phyloP scores from a whole-genome alignment of 2,329 filamentous ascomycete genomes.

The Scolecobasidium constrictum region DNA sequence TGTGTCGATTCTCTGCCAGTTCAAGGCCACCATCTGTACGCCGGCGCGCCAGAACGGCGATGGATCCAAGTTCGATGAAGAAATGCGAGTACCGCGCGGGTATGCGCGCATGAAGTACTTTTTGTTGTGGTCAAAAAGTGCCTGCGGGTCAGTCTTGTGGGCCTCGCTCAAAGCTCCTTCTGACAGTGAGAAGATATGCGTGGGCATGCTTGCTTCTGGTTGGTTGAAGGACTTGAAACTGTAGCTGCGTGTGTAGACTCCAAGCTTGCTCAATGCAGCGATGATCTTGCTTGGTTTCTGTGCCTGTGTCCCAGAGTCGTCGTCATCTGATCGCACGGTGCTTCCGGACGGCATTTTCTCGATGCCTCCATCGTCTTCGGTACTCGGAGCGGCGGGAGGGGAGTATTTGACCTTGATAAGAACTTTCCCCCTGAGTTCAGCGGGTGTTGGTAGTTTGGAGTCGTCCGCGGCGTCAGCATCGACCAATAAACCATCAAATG shows the following conservation, averaged over 20 bases:
- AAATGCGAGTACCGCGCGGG: constrained; percentile 69
- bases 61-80: constrained; percentile 80
- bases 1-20: constrained; percentile 86
- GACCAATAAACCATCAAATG: constrained; percentile 68
- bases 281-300: constrained; percentile 52
- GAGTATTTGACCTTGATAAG: constrained; percentile 42
- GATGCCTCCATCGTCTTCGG: constrained; percentile 3
- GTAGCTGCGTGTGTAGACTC: constrained; percentile 78
- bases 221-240: constrained; percentile 65
- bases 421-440: constrained; percentile 67
- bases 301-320: constrained; percentile 21
- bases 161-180: constrained; percentile 57
- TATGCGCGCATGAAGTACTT: constrained; percentile 79
- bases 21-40: constrained; percentile 82
- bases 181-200: constrained; percentile 54
- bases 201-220: constrained; percentile 45
- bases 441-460: constrained; percentile 54
- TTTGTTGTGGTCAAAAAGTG: constrained; percentile 72
- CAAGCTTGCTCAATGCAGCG: constrained; percentile 59
- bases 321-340: constrained; percentile 29
- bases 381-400: constrained; percentile 14
- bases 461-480: constrained; percentile 21
- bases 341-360: constrained; percentile 19
- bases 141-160: constrained; percentile 41
- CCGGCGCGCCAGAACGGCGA: constrained; percentile 78